Evolutionary conservation across 1,284 basidiomycete genomes (phyloP).

Genomic region (Apiotrichum gamsii): DNA sequence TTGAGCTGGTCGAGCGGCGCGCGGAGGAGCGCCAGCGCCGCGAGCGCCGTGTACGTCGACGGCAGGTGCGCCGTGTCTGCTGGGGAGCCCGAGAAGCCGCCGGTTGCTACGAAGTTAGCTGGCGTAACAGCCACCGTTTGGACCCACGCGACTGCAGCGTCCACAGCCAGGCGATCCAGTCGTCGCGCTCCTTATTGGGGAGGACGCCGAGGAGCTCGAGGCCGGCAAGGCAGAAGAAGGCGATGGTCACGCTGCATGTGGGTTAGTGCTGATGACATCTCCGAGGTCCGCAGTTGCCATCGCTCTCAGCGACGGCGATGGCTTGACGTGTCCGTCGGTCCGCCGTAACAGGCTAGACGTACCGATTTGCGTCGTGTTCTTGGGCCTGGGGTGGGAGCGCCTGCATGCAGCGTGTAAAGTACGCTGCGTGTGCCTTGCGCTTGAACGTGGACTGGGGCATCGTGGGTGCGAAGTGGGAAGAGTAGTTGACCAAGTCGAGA

Average conservation of each 20-base stretch:
- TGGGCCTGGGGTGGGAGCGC: conserved; percentile 39
- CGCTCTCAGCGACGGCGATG: no score
- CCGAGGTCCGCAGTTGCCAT: no score
- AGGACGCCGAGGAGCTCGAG: conserved; percentile 65
- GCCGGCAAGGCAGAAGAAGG: conserved; percentile 76
- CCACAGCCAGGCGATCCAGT: conserved; percentile 82
- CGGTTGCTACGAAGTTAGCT: conserved; percentile 48
- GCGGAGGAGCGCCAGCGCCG: conserved; percentile 72
- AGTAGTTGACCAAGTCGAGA: not conserved
- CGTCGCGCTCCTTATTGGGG: conserved; percentile 55
- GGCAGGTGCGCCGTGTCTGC: conserved; percentile 70
- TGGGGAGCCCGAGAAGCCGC: conserved; percentile 71
- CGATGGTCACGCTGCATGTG: conserved; percentile 60
- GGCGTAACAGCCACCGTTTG: not conserved
- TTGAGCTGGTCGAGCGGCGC: conserved; percentile 63
- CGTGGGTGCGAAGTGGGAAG: not conserved
- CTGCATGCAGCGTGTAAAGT: conserved; percentile 40
- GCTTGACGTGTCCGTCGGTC: no score
- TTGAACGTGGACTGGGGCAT: conserved; percentile 41
- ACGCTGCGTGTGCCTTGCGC: conserved; percentile 43
- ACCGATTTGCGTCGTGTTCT: conserved; percentile 45
- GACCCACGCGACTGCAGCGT: conserved; percentile 58
- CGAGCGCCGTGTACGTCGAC: conserved; percentile 81
- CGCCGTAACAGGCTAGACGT: no score
- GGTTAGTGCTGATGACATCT: no score